Evolutionary conservation across 2,329 filamentous ascomycete genomes (phyloP).

Genomic region (Chaetomium strumarium): DNA sequence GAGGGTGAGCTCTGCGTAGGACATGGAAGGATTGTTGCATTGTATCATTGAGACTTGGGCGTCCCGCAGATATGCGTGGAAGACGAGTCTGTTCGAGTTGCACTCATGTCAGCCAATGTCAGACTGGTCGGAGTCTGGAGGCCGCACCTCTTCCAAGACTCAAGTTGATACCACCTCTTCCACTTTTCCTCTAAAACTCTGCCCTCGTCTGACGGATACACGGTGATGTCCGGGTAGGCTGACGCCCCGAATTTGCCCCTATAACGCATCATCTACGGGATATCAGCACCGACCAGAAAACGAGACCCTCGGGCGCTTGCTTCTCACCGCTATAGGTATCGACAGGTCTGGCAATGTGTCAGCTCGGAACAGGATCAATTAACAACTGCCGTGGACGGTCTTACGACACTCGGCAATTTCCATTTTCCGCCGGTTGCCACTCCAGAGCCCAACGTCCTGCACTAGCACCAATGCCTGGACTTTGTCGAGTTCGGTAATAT

Average conservation of each 20-base stretch:
- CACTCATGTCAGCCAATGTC: neutral
- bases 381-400: conserved; percentile 10
- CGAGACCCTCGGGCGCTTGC: neutral
- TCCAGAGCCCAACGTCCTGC: conserved; percentile 49
- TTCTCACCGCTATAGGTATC: conserved; percentile 25
- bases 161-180: conserved; percentile 56
- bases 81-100: conserved; percentile 44
- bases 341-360: conserved; percentile 21
- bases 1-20: conserved; percentile 62
- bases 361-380: neutral
- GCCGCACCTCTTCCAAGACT: conserved; percentile 58
- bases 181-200: conserved; percentile 57
- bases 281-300: conserved; percentile 16
- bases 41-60: conserved; percentile 62
- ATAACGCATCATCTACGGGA: conserved; percentile 44
- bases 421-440: conserved; percentile 50
- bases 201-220: conserved; percentile 50
- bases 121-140: no score
- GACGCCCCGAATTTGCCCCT: conserved; percentile 54
- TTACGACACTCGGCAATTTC: conserved; percentile 50
- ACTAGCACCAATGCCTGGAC: conserved; percentile 45
- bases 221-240: conserved; percentile 45
- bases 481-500: conserved; percentile 41
- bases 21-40: conserved; percentile 58
- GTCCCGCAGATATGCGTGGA: conserved; percentile 60